Percentiles rank a stretch among this genome's conserved stretches.
phyloP scores from a whole-genome alignment of 2,329 filamentous ascomycete species.

The Thelonectria rubi region DNA sequence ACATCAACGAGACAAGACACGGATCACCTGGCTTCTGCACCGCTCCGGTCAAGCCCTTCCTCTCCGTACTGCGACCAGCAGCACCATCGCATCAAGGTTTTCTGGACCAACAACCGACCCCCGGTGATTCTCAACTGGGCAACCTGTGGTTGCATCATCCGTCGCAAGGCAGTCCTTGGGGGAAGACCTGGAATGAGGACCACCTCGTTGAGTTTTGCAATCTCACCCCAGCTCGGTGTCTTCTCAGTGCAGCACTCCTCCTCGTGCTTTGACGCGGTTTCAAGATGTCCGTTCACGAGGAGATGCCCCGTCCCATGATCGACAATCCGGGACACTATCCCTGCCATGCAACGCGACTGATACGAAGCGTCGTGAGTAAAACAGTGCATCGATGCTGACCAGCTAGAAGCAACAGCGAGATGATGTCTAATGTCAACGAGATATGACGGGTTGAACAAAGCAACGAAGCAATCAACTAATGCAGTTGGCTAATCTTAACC shows the following conservation, averaged over 20 bases:
- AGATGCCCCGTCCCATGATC: not conserved
- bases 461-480: constrained; percentile 8
- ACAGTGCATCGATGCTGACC: not conserved
- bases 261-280: constrained; percentile 4
- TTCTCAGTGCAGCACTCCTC: constrained; percentile 21
- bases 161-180: constrained; percentile 13
- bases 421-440: not conserved
- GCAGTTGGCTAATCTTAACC: constrained; percentile 8
- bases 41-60: not conserved
- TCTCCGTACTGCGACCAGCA: too few relatives aligned
- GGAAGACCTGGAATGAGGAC: constrained; percentile 19
- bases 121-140: not conserved
- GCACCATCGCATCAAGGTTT: constrained; percentile 1
- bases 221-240: constrained; percentile 21
- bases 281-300: constrained; percentile 9
- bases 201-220: constrained; percentile 19
- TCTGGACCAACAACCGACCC: not conserved
- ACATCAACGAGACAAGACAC: constrained; percentile 4
- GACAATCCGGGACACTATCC: constrained; percentile 13
- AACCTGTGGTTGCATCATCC: not conserved
- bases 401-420: not conserved
- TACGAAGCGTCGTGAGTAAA: constrained; percentile 15
- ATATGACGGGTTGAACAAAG: constrained; percentile 5
- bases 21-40: constrained; percentile 12
- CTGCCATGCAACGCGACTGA: constrained; percentile 18